phyloP scores from a whole-genome alignment of 306 rosid species.

The Argentina anserina region DNA sequence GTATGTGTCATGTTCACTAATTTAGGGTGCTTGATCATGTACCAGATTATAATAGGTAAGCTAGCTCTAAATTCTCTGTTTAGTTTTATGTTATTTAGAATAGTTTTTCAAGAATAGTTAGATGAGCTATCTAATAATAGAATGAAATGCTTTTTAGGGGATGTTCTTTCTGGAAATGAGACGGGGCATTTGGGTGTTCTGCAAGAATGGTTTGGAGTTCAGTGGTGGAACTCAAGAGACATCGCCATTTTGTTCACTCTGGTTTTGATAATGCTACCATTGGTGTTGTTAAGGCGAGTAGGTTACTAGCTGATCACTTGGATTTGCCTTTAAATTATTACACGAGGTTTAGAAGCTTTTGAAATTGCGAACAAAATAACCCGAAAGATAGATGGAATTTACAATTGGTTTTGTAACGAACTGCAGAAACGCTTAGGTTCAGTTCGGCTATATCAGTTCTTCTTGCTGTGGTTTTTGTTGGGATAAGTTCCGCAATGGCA shows the following conservation, averaged over 20 bases:
- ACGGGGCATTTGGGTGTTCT: constrained; percentile 72
- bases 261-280: constrained; percentile 61
- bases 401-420: constrained; percentile 4
- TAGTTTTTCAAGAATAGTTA: too few species aligned
- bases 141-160: constrained; percentile 41
- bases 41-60: constrained; percentile 74
- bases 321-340: not conserved
- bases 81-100: not conserved
- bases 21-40: constrained; percentile 72
- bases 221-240: constrained; percentile 92
- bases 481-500: constrained; percentile 74
- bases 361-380: not conserved
- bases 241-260: constrained; percentile 52
- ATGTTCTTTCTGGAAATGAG: constrained; percentile 70
- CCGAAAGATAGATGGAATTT: not conserved
- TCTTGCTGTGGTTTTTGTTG: constrained; percentile 80
- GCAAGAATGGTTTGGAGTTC: constrained; percentile 93
- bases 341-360: too few species aligned
- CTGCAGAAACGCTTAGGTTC: constrained; percentile 68
- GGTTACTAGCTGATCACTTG: constrained; percentile 39
- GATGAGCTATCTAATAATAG: not conserved
- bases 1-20: constrained; percentile 65
- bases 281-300: constrained; percentile 64
- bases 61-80: not conserved
- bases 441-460: constrained; percentile 75